A percentile compares a stretch with the other conserved stretches of the same genome.
These are phyloP conservation scores for Lyophyllum decastes DNA, from an alignment of 768 basidiomycete species.

Conservation along the genomic window DNA sequence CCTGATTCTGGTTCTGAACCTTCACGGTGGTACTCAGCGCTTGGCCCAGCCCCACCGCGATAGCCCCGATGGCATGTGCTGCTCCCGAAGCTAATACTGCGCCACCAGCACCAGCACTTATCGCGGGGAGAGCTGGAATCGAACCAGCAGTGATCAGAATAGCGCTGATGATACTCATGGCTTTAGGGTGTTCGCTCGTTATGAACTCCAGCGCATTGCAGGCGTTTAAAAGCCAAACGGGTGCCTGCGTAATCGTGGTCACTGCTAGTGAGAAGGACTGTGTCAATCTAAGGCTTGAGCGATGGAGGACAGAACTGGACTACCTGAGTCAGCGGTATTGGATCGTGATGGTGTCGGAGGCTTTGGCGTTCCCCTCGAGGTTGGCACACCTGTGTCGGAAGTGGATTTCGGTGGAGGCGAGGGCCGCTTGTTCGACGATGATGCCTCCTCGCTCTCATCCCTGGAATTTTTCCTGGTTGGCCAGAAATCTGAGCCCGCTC, in stretches of 20 bases:
- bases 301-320: slow-evolving; percentile 10
- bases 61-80: slow-evolving; percentile 77
- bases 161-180: slow-evolving; percentile 71
- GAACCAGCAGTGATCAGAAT: slow-evolving; percentile 80
- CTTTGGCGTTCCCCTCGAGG: slow-evolving; percentile 5
- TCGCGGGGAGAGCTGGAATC: slow-evolving; percentile 69
- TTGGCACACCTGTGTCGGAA: slow-evolving; percentile 22
- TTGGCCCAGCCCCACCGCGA: slow-evolving; percentile 73
- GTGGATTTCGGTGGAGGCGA: slow-evolving; percentile 28
- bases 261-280: slow-evolving; percentile 23
- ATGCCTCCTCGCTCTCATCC: slow-evolving; percentile 25
- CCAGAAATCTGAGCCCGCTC: slow-evolving; percentile 25
- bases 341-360: slow-evolving; percentile 18
- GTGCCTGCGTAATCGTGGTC: slow-evolving; percentile 58
- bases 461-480: slow-evolving; percentile 17
- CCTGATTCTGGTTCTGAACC: slow-evolving; percentile 27
- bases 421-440: slow-evolving; percentile 19
- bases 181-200: slow-evolving; percentile 73
- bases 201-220: slow-evolving; percentile 75
- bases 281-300: neutral
- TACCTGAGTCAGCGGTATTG: slow-evolving; percentile 15
- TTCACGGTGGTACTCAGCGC: slow-evolving; percentile 38
- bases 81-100: slow-evolving; percentile 72
- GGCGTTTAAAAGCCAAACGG: slow-evolving; percentile 77
- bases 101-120: slow-evolving; percentile 70